Evolutionary conservation across 139 green algal genomes (phyloP).

Genomic region (Volvox reticuliferus): DNA sequence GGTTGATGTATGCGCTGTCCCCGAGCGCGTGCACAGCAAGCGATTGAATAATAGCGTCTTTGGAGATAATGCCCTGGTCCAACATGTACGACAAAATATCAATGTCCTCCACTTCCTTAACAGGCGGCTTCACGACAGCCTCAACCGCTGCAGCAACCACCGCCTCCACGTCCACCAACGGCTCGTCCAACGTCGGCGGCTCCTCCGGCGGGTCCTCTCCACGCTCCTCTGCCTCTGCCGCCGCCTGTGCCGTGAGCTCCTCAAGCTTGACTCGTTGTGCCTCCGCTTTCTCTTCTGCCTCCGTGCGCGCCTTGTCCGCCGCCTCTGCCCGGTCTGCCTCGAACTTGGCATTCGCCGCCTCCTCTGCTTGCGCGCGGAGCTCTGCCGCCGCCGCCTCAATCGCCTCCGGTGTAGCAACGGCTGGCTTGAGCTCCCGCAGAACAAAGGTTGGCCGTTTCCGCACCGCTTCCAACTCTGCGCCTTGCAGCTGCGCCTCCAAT

Average conservation of each 20-base stretch:
- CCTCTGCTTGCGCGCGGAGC: slow-evolving; percentile 52
- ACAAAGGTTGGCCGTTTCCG: slow-evolving; percentile 60
- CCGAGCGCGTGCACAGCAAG: slow-evolving; percentile 61
- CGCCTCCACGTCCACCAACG: slow-evolving; percentile 68
- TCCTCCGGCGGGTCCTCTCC: slow-evolving; percentile 42
- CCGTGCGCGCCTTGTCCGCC: slow-evolving; percentile 52
- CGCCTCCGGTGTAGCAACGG: slow-evolving; percentile 35
- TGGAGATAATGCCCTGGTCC: slow-evolving; percentile 65
- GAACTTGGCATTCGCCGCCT: slow-evolving; percentile 56
- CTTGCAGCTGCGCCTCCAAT: slow-evolving; percentile 29
- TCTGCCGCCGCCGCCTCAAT: slow-evolving; percentile 51
- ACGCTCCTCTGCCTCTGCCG: slow-evolving; percentile 25
- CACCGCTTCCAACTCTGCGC: slow-evolving; percentile 56
- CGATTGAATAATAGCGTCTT: slow-evolving; percentile 64
- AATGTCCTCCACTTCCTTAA: slow-evolving; percentile 60
- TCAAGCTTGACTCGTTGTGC: slow-evolving; percentile 60
- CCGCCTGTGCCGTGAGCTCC: slow-evolving; percentile 51
- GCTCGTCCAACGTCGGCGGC: slow-evolving; percentile 35
- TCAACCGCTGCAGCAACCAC: slow-evolving; percentile 61
- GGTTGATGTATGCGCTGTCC: slow-evolving; percentile 48
- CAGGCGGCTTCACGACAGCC: slow-evolving; percentile 56
- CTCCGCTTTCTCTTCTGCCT: slow-evolving; percentile 55
- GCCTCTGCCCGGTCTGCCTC: slow-evolving; percentile 55
- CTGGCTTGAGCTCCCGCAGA: slow-evolving; percentile 55
- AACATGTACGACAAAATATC: slow-evolving; percentile 71